Percentiles rank a stretch among this genome's conserved stretches.
Evolutionary conservation across 2,329 filamentous ascomycete genomes (phyloP).

Genomic region (Calonectria henricotiae): DNA sequence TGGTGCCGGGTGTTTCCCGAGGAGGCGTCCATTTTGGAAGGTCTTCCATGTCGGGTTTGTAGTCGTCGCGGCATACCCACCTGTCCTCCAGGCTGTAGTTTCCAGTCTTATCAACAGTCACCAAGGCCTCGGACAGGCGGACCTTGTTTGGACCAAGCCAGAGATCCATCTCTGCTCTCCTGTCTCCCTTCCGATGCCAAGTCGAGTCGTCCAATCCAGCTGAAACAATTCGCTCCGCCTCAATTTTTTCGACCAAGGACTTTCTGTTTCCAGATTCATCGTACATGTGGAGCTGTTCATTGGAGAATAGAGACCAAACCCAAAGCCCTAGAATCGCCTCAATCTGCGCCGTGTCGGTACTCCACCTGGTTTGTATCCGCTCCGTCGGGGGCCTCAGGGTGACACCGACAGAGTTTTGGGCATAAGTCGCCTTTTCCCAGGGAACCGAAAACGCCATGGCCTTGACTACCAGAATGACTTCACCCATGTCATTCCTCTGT

Average conservation of each 20-base stretch:
- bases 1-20: background rate
- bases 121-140: constrained; percentile 11
- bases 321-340: constrained; percentile 5
- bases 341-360: constrained; percentile 5
- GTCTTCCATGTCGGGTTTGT: background rate
- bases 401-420: background rate
- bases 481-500: background rate
- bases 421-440: constrained; percentile 13
- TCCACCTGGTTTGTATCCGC: constrained; percentile 19
- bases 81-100: constrained; percentile 20
- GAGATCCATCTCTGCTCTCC: constrained; percentile 6
- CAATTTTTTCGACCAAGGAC: constrained; percentile 10
- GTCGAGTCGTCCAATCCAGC: constrained; percentile 1
- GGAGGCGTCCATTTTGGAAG: constrained; percentile 6
- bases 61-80: constrained; percentile 10
- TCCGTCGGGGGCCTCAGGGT: constrained; percentile 8
- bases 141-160: constrained; percentile 16
- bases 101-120: constrained; percentile 5
- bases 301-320: constrained; percentile 14
- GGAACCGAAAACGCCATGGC: constrained; percentile 14
- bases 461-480: constrained; percentile 1
- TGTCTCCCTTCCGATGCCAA: constrained; percentile 3
- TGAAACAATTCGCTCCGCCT: constrained; percentile 4
- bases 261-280: constrained; percentile 15
- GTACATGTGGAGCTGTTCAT: background rate